A percentile compares a stretch with the other conserved stretches of the same genome.
Conservation (phyloP, 192 early-diverging fungal genomes). For the Backusella morwellensis region DNA sequence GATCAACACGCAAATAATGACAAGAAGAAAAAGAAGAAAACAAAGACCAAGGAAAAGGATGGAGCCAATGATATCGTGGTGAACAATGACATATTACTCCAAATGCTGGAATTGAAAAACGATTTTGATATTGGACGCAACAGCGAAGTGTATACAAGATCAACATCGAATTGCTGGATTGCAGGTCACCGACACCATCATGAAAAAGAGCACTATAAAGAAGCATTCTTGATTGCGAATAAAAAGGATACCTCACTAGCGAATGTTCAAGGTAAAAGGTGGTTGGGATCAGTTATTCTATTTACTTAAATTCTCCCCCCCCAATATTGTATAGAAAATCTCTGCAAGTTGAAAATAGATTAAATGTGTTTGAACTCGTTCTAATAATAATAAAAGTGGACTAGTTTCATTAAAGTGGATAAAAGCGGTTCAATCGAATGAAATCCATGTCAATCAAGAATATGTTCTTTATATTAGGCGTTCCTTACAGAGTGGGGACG, state of each 20-base stretch:
- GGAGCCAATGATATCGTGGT: slow-evolving; percentile 20
- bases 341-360: not conserved
- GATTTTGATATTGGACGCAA: slow-evolving; percentile 52
- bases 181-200: slow-evolving; percentile 43
- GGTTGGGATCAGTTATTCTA: no score
- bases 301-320: no score
- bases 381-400: no score
- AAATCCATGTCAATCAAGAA: no score
- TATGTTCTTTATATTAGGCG: no score
- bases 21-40: not conserved
- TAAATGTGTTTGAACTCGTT: no score
- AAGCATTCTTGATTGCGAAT: slow-evolving; percentile 54
- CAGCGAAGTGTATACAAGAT: slow-evolving; percentile 51
- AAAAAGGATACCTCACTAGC: slow-evolving; percentile 52
- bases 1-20: not conserved
- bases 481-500: no score
- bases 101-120: slow-evolving; percentile 49
- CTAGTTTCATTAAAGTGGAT: no score
- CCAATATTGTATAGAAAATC: not conserved
- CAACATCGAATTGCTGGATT: slow-evolving; percentile 53
- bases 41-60: not conserved
- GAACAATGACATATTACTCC: slow-evolving; percentile 47
- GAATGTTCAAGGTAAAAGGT: slow-evolving; percentile 49
- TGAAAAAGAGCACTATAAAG: slow-evolving; percentile 34
- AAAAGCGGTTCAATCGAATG: no score